These are phyloP conservation scores for Debaryomyces robertsiae DNA, from an alignment of 1,139 yeast species.

Conservation along the genomic window DNA sequence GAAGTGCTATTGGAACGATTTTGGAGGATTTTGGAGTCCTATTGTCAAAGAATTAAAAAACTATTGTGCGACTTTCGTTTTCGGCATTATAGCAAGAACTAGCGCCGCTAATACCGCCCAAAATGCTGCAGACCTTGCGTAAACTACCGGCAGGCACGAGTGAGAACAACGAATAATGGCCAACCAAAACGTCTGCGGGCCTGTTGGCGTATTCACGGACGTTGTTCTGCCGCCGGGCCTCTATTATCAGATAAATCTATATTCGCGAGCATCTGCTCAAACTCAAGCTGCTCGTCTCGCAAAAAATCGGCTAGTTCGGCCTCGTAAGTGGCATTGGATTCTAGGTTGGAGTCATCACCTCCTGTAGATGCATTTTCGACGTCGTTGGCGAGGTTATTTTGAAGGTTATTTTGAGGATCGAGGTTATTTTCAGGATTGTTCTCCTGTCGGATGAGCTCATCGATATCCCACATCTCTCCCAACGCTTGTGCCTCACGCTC, in stretches of 20 bases:
- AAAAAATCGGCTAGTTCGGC: slow-evolving; percentile 6
- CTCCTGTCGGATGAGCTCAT: slow-evolving; percentile 35
- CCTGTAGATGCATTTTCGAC: too few species aligned
- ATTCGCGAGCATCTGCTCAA: slow-evolving; percentile 11
- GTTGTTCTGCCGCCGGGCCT: background rate
- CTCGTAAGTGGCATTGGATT: slow-evolving; percentile 1
- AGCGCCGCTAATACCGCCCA: too few species aligned
- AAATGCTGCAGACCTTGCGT: too few species aligned
- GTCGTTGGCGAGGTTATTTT: too few species aligned
- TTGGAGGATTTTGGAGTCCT: too few species aligned
- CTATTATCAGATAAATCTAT: slow-evolving; percentile 11
- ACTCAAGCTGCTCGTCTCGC: slow-evolving; percentile 8
- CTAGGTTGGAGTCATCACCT: background rate
- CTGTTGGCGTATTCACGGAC: background rate
- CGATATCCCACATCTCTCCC: slow-evolving; percentile 26
- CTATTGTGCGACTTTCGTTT: too few species aligned
- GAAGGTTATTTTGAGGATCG: background rate
- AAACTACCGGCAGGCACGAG: too few species aligned
- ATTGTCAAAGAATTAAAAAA: too few species aligned
- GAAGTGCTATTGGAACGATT: too few species aligned
- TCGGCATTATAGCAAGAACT: too few species aligned
- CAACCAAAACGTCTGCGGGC: background rate
- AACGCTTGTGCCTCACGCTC: slow-evolving; percentile 21
- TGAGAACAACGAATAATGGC: background rate
- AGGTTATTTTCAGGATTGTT: slow-evolving; percentile 18